phyloP scores from a whole-genome alignment of 208 protist species.

The Trypanosomatidae sp. region DNA sequence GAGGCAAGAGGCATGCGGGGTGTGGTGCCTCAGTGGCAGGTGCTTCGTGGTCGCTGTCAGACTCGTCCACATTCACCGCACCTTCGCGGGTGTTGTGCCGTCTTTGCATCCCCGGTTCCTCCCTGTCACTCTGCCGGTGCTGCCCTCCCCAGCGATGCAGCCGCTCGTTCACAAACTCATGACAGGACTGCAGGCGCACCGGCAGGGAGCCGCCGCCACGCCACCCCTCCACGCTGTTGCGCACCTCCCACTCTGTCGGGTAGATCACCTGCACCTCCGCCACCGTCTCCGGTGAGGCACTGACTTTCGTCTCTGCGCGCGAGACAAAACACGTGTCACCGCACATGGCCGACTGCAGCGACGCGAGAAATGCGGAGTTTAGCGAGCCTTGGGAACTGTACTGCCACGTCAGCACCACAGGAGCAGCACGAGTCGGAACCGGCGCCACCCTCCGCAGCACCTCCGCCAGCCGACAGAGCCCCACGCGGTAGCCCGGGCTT shows the following conservation, averaged over 20 bases:
- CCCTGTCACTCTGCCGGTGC: no score
- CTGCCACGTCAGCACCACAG: conserved; percentile 67
- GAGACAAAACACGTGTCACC: conserved; percentile 6
- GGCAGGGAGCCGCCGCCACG: conserved; percentile 72
- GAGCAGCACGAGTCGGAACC: background rate
- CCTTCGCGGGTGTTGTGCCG: conserved; percentile 5
- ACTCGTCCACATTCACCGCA: conserved; percentile 14
- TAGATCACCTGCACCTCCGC: conserved; percentile 67
- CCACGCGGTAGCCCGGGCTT: conserved; percentile 26
- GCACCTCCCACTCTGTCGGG: conserved; percentile 81
- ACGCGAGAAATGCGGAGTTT: conserved; percentile 42
- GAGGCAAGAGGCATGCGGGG: background rate
- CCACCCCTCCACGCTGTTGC: conserved; percentile 72
- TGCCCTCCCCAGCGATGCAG: conserved; percentile 63
- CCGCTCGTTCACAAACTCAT: conserved; percentile 66
- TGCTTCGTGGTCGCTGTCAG: background rate
- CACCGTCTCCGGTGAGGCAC: background rate
- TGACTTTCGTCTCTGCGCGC: background rate
- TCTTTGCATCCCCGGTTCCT: no score
- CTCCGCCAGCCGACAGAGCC: conserved; percentile 34
- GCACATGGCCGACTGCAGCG: conserved; percentile 43
- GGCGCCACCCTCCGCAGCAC: conserved; percentile 11
- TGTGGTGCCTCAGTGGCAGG: background rate
- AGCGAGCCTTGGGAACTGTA: conserved; percentile 82
- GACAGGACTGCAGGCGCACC: conserved; percentile 43